Base-by-base conservation (phyloP, 352 stramenopile genomes). In the Pythium rishiriense region DNA sequence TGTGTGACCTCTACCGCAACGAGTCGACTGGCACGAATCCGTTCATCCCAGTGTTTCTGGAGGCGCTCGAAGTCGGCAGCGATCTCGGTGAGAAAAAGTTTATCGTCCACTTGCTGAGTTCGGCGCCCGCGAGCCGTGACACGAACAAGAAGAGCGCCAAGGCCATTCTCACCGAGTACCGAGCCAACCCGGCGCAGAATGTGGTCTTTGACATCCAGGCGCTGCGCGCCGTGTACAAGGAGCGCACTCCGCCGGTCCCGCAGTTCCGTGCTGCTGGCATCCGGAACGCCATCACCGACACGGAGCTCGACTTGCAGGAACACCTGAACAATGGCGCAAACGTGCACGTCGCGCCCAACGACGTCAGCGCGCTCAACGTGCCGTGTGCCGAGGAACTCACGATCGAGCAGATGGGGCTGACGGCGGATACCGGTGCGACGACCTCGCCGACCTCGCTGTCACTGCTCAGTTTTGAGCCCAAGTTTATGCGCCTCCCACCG, bases 31-130 rank as follows among this genome's bases (percentile, higher is more conserved):
- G 76, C 59, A 92, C 79, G 52, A 97, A 97, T 57, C 90, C 88
- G 33, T 97, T 97, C 70, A 62, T 96, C 29, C 88, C 88, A 4
- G 85, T 95, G 22, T 93, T 97, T 58, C 63, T 96, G 22, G 85
- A 94, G 45, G 80, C 85, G 9, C 58, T 96, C 41, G 88, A 96
- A 58, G 87, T 83, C 49, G 74, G 73, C 52, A 88, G 62, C 43
- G 85, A 93, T 54, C 24, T 81, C 4, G 83, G 76, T 45, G 87
- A 96, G 66, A 91, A 93, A 57, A 88, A 91, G 41, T 94, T 91
- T 51, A 64, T 94, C 33, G 66, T 86, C 9, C 74, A 91, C 45
- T 66, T 95, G 62, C 73, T 96, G 31, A 77, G 77, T 4, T 65
- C 76, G 37, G 50, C 71, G 17, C 54, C 77, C 9, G 53, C 76